Base-by-base conservation (phyloP, 75 land plant species). In the Pseudotsuga menziesii region DNA sequence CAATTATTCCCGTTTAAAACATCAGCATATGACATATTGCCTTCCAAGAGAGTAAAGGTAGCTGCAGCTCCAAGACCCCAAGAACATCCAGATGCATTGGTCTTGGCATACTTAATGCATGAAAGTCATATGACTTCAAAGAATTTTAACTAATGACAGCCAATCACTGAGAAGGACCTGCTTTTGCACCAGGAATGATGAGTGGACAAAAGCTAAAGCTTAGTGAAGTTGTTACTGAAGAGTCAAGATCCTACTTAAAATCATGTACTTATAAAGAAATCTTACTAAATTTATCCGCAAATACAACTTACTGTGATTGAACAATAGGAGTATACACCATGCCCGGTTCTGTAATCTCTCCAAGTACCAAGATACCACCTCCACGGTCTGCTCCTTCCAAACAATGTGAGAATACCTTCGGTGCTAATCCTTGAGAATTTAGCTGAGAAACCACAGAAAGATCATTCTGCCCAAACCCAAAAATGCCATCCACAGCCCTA, bases 401-500 rank as follows among this genome's bases (percentile, higher is more conserved):
- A 75, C 98, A 95, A 81, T 93, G 96, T 12, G 98, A 90, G 75
- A 95, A 93, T 8, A 87, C 86, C 74, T 82, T 85, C 12, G 96
- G 92, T 20, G 93, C 79, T 76, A 86, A 73, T 8, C 86, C 86
- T 66, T 67, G 83, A 27, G 86, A 84, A 61, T 86, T 74, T 19
- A 95, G 83, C 78, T 95, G 96, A 36, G 92, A 90, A 26, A 90
- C 79, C 15, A 91, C 93, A 27, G 96, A 93, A 0, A 95, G 78
- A 32, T 81, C 82, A 57, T 85, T 77, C 75, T 82, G 93, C 11
- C 96, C 98, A 81, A 95, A 93, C 0, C 98, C 98, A 61, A 95
- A 87, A 23, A 95, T 91, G 32, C 96, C 98, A 93, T 95, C 98
- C 70, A 93, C 82, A 23, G 93, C 98, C 77, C 85, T 86, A 52